Evolutionary conservation across 257 asterid species (phyloP), one percentile per base, ranked within the genome.

Genomic region (Linderniella brevidens): DNA sequence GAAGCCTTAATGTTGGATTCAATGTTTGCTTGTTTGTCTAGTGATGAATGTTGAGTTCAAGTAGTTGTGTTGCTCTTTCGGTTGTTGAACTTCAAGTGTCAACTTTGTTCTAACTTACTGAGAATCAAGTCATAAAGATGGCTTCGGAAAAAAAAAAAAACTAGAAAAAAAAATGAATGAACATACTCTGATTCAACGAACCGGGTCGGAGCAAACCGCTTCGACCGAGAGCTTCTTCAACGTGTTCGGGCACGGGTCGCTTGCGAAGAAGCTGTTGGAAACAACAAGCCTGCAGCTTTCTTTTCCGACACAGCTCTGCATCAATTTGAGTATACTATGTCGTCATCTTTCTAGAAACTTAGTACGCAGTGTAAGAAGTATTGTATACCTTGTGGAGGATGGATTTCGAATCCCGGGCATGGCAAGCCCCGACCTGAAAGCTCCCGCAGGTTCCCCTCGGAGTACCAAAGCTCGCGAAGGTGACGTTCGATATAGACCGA

Each of bases 401-500:
- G 25, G 59, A 19, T 15, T 60, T 68, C 9, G 83, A 64, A 61
- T 44, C 64, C 19, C 58, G 59, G 5, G 78, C 78, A 19, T 78
- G 88, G 13, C 80, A 71, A 12, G 37, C 55, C 51, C 79, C 83
- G 10, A 48, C 37, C 14, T 56, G 59, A 50, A 71, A 74, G 3
- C 32, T 6, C 13, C 78, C 83, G 46, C 83, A 74, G 13, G 58
- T 57, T 44, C 88, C 83, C 1, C 16, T 62, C 13, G 83, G 80
- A 49, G 74, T 78, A 17, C 88, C 80, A 6, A 62, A 77, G 43
- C 87, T 77, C 1, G 79, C 79, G 19, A 77, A 77, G 51, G 54
- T 73, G 55, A 78, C 68, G 45, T 54, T 32, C 0, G 88, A 68
- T 46, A 78, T 78, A 8, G 60, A 32, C 57, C 69, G 72, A 1